Conservation (phyloP, 345 rosid genomes). For the Cardamine occulta region DNA sequence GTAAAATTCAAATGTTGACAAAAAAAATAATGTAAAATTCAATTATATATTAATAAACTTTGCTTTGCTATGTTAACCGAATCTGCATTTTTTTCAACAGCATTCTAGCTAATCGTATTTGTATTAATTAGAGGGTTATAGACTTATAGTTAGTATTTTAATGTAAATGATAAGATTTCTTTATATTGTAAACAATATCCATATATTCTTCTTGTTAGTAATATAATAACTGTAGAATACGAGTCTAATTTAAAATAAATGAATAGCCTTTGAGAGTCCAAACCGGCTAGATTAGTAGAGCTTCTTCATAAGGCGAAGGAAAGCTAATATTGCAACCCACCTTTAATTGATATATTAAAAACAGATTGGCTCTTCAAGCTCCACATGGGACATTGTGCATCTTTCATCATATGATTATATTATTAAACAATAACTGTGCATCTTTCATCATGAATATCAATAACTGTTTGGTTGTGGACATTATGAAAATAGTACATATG, state of each 20-base stretch:
- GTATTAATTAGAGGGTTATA: constrained; percentile 1
- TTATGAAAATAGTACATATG: constrained; percentile 26
- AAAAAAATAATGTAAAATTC: not conserved
- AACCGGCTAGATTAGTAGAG: constrained; percentile 26
- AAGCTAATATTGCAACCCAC: constrained; percentile 23
- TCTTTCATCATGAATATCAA: constrained; percentile 9
- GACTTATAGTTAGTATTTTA: constrained; percentile 7
- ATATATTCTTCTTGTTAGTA: constrained; percentile 17
- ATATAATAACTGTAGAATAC: not conserved
- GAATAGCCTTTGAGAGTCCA: constrained; percentile 30
- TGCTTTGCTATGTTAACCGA: not conserved
- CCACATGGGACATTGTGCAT: constrained; percentile 32
- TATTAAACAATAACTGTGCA: not conserved
- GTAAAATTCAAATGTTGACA: not conserved
- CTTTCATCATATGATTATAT: not conserved
- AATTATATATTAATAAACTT: not conserved
- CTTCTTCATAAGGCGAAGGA: constrained; percentile 23
- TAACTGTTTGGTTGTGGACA: constrained; percentile 9
- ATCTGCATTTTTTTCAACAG: not conserved
- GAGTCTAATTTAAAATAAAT: not conserved
- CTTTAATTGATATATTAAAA: constrained; percentile 26
- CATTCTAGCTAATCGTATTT: not conserved
- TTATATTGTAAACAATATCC: not conserved
- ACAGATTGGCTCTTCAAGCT: constrained; percentile 41
- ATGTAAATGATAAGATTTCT: not conserved